phyloP scores from a whole-genome alignment of 257 asterid genomes.

The Solanum sparsipilum region DNA sequence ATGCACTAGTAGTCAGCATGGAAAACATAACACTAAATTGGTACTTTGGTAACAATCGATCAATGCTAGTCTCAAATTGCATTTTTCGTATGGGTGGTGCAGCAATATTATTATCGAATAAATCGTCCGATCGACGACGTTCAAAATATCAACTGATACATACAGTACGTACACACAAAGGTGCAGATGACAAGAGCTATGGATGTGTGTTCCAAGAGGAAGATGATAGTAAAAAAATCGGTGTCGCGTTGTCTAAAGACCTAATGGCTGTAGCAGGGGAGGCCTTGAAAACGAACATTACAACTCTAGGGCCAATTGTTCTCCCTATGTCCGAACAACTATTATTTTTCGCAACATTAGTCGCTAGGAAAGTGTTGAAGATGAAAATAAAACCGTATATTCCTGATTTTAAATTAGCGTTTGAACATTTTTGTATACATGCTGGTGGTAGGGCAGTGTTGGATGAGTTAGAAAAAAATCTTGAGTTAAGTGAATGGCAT shows the following conservation, averaged over 20 bases:
- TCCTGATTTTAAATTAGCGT: slow-evolving; percentile 41
- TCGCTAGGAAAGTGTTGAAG: slow-evolving; percentile 34
- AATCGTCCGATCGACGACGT: slow-evolving; percentile 21
- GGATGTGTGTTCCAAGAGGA: slow-evolving; percentile 53
- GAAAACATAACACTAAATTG: slow-evolving; percentile 58
- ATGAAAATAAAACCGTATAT: slow-evolving; percentile 36
- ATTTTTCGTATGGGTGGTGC: slow-evolving; percentile 74
- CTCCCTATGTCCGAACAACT: slow-evolving; percentile 61
- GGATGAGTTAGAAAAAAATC: slow-evolving; percentile 38
- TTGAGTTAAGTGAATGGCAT: slow-evolving; percentile 31
- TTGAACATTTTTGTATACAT: slow-evolving; percentile 47
- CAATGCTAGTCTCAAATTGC: slow-evolving; percentile 64
- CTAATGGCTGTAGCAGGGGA: slow-evolving; percentile 48
- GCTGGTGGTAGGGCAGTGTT: slow-evolving; percentile 45
- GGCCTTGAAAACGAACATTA: slow-evolving; percentile 37
- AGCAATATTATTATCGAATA: slow-evolving; percentile 58
- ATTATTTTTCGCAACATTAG: slow-evolving; percentile 31
- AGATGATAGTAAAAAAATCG: slow-evolving; percentile 21
- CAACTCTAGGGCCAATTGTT: slow-evolving; percentile 44
- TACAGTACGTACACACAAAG: slow-evolving; percentile 60
- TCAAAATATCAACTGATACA: slow-evolving; percentile 56
- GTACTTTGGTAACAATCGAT: slow-evolving; percentile 59
- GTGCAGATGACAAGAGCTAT: slow-evolving; percentile 53
- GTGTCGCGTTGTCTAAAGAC: slow-evolving; percentile 38
- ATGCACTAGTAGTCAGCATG: slow-evolving; percentile 63